Evolutionary conservation across 129 eudicot species (phyloP).

Genomic region (Helichrysum umbraculigerum): DNA sequence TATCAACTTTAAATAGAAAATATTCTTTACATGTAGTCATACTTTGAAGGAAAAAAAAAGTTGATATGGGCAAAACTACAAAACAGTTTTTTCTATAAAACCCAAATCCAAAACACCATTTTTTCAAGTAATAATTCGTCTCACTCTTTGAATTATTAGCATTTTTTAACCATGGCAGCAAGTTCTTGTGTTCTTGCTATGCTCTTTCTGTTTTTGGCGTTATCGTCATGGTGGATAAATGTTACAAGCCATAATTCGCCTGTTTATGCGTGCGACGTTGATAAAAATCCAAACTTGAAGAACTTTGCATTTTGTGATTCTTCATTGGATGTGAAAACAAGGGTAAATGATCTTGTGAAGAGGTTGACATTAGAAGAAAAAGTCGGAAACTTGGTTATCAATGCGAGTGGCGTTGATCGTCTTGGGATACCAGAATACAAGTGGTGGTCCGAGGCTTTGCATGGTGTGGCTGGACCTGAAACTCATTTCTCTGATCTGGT

Average conservation of each 20-base stretch:
- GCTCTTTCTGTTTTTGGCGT: constrained; percentile 12
- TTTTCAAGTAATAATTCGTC: not conserved
- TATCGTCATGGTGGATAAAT: not conserved
- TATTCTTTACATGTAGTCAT: not conserved
- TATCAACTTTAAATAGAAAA: not conserved
- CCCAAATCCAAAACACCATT: not conserved
- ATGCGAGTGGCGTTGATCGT: constrained; percentile 51
- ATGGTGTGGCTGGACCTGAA: constrained; percentile 78
- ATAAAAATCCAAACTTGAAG: constrained; percentile 39
- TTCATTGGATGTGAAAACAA: constrained; percentile 38
- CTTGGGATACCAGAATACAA: constrained; percentile 83
- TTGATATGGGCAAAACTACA: not conserved
- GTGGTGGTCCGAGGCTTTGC: constrained; percentile 97
- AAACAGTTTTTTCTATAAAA: not conserved
- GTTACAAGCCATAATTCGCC: not conserved
- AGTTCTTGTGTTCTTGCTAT: not conserved
- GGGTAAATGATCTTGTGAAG: constrained; percentile 68
- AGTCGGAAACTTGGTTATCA: constrained; percentile 51
- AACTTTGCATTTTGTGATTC: constrained; percentile 61
- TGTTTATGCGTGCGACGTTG: not conserved
- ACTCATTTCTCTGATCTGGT: constrained; percentile 48
- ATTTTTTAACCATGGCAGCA: not conserved
- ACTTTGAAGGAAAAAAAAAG: not conserved
- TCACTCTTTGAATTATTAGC: not conserved
- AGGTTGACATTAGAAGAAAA: constrained; percentile 74